Evolutionary conservation across 2,329 filamentous ascomycete species (phyloP), one percentile per base, ranked within the genome.

Genomic region (Saccharata proteae): DNA sequence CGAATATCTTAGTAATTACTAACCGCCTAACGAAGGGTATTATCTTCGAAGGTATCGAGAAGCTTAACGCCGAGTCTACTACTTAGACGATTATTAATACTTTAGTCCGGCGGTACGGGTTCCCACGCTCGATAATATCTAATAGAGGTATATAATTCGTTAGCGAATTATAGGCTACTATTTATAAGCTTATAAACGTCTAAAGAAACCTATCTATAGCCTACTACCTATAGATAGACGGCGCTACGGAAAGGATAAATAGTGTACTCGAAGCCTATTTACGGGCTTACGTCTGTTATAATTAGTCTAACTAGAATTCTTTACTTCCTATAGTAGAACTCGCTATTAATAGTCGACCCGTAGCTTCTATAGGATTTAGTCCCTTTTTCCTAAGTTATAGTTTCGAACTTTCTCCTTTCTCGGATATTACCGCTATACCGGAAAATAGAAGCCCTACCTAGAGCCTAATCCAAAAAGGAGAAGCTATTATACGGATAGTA

Each of bases 1-100:
- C 9, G 9, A 29, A 29, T 29, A 29, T 29, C 17, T 15, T 29
- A 29, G 26, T 29, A 15, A 29, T 29, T 15, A 16, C 17, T 15
- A 13, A 29, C 26, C 16, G 16, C 12, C 16, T 29, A 16, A 15
- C 8, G 11, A 29, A 29, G 12, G 8, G n/a, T 16, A 14, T 29
- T 15, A 18, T 29, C 14, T 29, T 9, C 17, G 11, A 29, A 15
- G 8, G 8, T 22, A 22, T 8, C n/a, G n/a, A 22, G 8, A 8
- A 8, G 20, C n/a, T 22, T 22, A 22, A 22, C 20, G 20, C 20
- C 20, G n/a, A n/a, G n/a, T 22, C 20, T 22, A 22, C 20, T n/a
- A n/a, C 20, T 8, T 8, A 8, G 8, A 8, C 8, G 8, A 8
- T 22, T 22, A 22, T 22, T 22, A n/a, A 8, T 22, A 8, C 8